Evolutionary conservation across 208 protist species (phyloP).

Genomic region (Acanthamoeba triangularis): DNA sequence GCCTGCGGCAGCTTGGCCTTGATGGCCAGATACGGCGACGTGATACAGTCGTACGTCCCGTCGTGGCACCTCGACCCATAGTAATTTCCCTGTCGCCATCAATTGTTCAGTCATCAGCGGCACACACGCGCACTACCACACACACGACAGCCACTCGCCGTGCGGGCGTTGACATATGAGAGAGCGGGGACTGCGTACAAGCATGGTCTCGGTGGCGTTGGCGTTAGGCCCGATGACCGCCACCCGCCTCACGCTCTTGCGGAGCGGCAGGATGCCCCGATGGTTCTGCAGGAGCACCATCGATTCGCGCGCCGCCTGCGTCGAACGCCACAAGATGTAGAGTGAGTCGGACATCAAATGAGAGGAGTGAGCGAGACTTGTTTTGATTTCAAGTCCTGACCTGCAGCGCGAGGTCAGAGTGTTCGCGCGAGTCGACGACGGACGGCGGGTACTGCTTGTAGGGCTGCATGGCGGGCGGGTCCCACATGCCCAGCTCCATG

Average conservation of each 20-base stretch:
- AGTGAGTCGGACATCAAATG: background rate
- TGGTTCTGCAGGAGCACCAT: constrained; percentile 81
- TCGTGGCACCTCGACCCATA: constrained; percentile 73
- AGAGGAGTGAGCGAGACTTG: background rate
- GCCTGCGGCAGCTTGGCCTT: constrained; percentile 14
- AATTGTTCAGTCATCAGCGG: background rate
- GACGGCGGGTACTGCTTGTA: constrained; percentile 63
- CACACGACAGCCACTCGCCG: background rate
- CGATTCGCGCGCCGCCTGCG: constrained; percentile 70
- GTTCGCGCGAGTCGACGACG: constrained; percentile 38
- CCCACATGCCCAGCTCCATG: constrained; percentile 79
- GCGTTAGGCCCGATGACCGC: constrained; percentile 80
- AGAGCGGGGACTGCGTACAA: background rate
- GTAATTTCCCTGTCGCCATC: constrained; percentile 71
- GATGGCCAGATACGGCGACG: constrained; percentile 67
- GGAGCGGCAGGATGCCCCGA: constrained; percentile 39
- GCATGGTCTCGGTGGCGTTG: constrained; percentile 72
- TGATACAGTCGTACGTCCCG: constrained; percentile 74
- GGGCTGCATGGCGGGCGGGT: constrained; percentile 74
- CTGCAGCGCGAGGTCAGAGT: constrained; percentile 54
- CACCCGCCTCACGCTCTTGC: background rate
- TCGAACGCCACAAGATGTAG: background rate
- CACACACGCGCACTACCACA: background rate
- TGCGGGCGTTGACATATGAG: background rate
- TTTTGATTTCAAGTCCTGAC: background rate